Evolutionary conservation across 2,329 filamentous ascomycete species (phyloP).

Genomic region (Sporothrix brasiliensis): DNA sequence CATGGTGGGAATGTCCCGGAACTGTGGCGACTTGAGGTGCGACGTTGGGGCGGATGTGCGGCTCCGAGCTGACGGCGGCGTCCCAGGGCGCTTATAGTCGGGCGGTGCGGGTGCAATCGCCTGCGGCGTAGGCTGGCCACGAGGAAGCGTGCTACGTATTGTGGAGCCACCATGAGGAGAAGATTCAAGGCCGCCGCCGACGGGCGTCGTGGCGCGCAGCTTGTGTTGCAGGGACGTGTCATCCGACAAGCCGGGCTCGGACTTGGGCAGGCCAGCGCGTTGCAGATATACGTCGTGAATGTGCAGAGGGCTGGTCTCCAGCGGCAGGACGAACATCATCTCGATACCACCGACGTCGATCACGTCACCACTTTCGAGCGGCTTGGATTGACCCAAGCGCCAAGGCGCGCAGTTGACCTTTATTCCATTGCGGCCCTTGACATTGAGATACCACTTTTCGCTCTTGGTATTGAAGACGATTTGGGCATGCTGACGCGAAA

Average conservation of each 20-base stretch:
- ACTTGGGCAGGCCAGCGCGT: conserved; percentile 60
- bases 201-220: conserved; percentile 36
- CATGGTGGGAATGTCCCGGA: conserved; percentile 47
- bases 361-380: conserved; percentile 82
- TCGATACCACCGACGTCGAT: conserved; percentile 90
- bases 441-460: conserved; percentile 78
- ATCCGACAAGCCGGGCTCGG: conserved; percentile 36
- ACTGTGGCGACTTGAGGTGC: conserved; percentile 47
- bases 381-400: conserved; percentile 65
- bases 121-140: conserved; percentile 48
- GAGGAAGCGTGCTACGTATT: conserved; percentile 39
- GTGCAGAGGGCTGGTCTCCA: conserved; percentile 65
- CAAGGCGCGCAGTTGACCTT: conserved; percentile 76
- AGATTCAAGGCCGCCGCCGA: conserved; percentile 39
- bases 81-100: conserved; percentile 63
- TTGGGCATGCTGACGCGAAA: conserved; percentile 75
- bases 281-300: conserved; percentile 72
- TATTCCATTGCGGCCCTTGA: conserved; percentile 90
- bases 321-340: conserved; percentile 98
- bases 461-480: conserved; percentile 71
- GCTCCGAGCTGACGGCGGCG: conserved; percentile 56
- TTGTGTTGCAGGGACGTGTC: conserved; percentile 28
- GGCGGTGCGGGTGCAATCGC: conserved; percentile 62
- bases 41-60: conserved; percentile 40
- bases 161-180: conserved; percentile 36